Percentiles rank a stretch among this genome's conserved stretches.
These are phyloP conservation scores for Oryza rufipogon DNA, from an alignment of 176 grass and related monocot species.

Conservation along the genomic window DNA sequence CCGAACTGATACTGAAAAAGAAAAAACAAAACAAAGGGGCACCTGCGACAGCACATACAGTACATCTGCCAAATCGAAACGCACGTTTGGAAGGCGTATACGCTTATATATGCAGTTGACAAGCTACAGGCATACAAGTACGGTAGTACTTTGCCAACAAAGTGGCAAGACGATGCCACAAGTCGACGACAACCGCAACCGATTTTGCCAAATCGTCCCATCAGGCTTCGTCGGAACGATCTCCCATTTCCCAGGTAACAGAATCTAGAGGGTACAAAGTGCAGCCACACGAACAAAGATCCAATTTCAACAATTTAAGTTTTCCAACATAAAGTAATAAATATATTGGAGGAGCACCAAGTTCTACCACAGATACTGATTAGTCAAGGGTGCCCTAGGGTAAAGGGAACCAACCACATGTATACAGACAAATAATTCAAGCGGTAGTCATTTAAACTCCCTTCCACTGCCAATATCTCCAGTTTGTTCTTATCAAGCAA, in stretches of 20 bases:
- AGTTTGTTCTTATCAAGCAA: constrained; percentile 58
- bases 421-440: constrained; percentile 56
- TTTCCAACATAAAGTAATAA: constrained; percentile 42
- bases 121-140: neutral
- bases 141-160: neutral
- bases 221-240: neutral
- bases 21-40: neutral
- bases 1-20: neutral
- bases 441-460: constrained; percentile 42
- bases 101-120: neutral
- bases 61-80: too few relatives aligned
- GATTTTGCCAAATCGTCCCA: neutral
- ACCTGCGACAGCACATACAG: too few relatives aligned
- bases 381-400: constrained; percentile 38
- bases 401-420: constrained; percentile 55
- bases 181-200: neutral
- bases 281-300: constrained; percentile 16
- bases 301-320: constrained; percentile 31
- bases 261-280: neutral
- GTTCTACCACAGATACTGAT: constrained; percentile 45
- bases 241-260: neutral
- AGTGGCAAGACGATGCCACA: neutral
- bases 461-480: constrained; percentile 52
- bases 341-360: constrained; percentile 42
- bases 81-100: neutral